Evolutionary conservation across 129 eudicot genomes (phyloP).

Genomic region (Lonicera japonica): DNA sequence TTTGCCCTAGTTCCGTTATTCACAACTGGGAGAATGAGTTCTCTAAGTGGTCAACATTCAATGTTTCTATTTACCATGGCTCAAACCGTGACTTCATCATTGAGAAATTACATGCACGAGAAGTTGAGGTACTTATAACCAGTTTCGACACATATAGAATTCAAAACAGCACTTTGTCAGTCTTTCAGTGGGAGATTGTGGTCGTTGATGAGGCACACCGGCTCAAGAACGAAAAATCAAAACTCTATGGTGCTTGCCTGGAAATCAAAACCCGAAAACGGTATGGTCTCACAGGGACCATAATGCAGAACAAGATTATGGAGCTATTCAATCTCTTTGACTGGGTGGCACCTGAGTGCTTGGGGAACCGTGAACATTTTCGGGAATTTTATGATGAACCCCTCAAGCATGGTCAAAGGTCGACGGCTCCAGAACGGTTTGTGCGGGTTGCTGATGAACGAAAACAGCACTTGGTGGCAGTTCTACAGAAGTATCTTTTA

Average conservation of each 20-base stretch:
- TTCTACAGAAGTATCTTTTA: constrained; percentile 53
- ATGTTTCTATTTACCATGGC: constrained; percentile 70
- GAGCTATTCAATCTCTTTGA: constrained; percentile 90
- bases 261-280: constrained; percentile 60
- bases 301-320: constrained; percentile 95
- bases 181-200: constrained; percentile 66
- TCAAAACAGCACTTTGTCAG: constrained; percentile 53
- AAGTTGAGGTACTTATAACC: constrained; percentile 67
- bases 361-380: constrained; percentile 92
- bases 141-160: constrained; percentile 87
- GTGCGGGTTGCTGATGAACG: constrained; percentile 69
- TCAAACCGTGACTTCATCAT: constrained; percentile 62
- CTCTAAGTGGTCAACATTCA: constrained; percentile 76
- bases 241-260: constrained; percentile 71
- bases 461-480: constrained; percentile 69
- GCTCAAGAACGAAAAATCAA: constrained; percentile 88
- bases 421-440: constrained; percentile 69
- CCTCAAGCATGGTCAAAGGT: constrained; percentile 90
- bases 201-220: constrained; percentile 91
- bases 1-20: constrained; percentile 82
- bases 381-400: constrained; percentile 83
- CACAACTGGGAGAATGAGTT: constrained; percentile 89
- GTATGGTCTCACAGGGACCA: constrained; percentile 88
- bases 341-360: constrained; percentile 77
- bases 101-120: constrained; percentile 44